Evolutionary conservation across 495 filamentous ascomycete species (phyloP).

Genomic region (Tuber umbilicatum): DNA sequence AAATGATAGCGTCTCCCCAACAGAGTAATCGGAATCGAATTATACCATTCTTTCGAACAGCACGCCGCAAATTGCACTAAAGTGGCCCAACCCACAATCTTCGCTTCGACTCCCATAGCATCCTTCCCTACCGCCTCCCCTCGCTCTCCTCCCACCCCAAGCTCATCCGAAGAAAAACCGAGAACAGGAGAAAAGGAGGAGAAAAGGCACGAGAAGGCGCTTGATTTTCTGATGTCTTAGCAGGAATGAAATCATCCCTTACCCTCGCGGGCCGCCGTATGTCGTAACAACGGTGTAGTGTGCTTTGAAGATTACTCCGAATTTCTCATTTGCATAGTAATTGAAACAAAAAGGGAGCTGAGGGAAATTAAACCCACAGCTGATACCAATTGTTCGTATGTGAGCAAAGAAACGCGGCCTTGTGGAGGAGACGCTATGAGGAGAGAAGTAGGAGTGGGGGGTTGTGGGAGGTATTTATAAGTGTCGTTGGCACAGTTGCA

Average conservation of each 20-base stretch:
- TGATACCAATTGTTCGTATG: slow-evolving; percentile 60
- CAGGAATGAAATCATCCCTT: slow-evolving; percentile 87
- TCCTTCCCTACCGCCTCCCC: slow-evolving; percentile 60
- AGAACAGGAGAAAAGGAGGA: slow-evolving; percentile 47
- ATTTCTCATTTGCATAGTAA: slow-evolving; percentile 94
- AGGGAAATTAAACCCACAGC: slow-evolving; percentile 40
- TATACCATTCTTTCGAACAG: slow-evolving; percentile 56
- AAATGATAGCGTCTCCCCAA: slow-evolving; percentile 64
- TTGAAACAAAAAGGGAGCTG: slow-evolving; percentile 41
- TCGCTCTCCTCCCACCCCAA: slow-evolving; percentile 43
- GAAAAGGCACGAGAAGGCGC: slow-evolving; percentile 21
- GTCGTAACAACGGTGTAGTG: slow-evolving; percentile 47
- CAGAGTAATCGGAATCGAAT: slow-evolving; percentile 99
- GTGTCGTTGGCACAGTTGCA: neutral
- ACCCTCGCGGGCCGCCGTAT: slow-evolving; percentile 75
- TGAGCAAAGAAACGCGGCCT: slow-evolving; percentile 99
- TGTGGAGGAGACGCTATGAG: slow-evolving; percentile 83
- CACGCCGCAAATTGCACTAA: slow-evolving; percentile 99
- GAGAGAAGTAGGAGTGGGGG: slow-evolving; percentile 42
- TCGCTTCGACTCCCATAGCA: slow-evolving; percentile 65
- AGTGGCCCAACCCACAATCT: slow-evolving; percentile 83
- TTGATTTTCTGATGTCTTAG: slow-evolving; percentile 99
- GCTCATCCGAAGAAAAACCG: slow-evolving; percentile 41
- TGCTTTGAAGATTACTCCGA: slow-evolving; percentile 94
- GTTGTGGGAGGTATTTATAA: slow-evolving; percentile 21